Percentiles rank a stretch among this genome's conserved stretches.
Evolutionary conservation across 2,329 filamentous ascomycete species (phyloP).

Genomic region (Trichothecium roseum): DNA sequence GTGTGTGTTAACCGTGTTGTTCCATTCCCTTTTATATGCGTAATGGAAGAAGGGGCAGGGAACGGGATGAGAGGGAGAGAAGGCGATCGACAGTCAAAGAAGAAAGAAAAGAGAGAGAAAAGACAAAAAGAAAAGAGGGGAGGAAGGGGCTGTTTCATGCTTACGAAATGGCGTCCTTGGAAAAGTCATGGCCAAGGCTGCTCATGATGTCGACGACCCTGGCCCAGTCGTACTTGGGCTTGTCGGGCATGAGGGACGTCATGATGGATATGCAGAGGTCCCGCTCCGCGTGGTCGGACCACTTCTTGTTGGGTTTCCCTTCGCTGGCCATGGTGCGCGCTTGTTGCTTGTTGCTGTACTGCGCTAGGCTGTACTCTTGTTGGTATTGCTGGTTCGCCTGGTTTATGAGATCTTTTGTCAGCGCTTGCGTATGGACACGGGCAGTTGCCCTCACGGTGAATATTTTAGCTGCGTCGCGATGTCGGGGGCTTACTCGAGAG

Average conservation of each 20-base stretch:
- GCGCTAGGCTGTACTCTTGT: no score
- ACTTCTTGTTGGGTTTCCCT: constrained; percentile 20
- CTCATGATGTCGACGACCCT: constrained; percentile 19
- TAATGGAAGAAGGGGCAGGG: background rate
- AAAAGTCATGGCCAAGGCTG: constrained; percentile 21
- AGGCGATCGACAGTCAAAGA: background rate
- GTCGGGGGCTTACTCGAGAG: no score
- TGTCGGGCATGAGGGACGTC: constrained; percentile 14
- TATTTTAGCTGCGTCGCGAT: background rate
- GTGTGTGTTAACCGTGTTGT: no score
- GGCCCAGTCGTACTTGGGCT: constrained; percentile 21
- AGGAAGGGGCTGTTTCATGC: constrained; percentile 7
- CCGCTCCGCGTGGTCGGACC: constrained; percentile 23
- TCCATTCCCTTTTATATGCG: no score
- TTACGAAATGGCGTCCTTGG: constrained; percentile 28
- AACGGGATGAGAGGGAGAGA: background rate
- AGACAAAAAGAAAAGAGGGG: background rate
- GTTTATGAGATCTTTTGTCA: no score
- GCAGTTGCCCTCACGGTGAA: background rate
- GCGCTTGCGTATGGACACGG: no score
- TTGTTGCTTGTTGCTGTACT: no score
- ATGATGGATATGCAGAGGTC: constrained; percentile 27
- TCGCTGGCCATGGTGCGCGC: constrained; percentile 14
- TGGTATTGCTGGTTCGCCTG: no score
- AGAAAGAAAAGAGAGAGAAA: background rate